Base-by-base conservation (phyloP, 768 basidiomycete species). In the Lactarius sanguifluus region DNA sequence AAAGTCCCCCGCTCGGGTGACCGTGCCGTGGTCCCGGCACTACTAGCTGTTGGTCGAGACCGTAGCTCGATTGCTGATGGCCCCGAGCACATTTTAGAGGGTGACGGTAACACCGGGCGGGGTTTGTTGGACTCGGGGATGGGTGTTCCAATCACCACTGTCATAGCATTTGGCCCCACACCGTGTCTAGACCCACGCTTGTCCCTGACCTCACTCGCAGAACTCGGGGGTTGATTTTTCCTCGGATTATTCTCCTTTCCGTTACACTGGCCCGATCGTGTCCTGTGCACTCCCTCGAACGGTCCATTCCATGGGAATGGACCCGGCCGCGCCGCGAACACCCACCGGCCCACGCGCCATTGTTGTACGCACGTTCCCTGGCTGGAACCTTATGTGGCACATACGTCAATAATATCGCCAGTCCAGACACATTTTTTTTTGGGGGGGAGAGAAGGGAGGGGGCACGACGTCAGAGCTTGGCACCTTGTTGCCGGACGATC, bases 261-360 rank as follows among this genome's bases (percentile, higher is more conserved):
- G 56, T 32, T 32, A 36, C 10, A 10, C 36, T 38, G 30, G 32
- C 9, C 55, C 28, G 28, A 34, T 56, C 55, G 7, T 7, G 23
- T 25, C 23, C 50, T 52, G 23, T 52, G 13, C 56, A n/a, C 25
- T 52, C 30, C 56, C 30, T n/a, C 30, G 55, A 34, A 30, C 20
- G 55, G 2, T 32, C 55, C 55, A 56, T 56, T 30, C 55, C 55
- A 32, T 32, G 28, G 20, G 55, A 56, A 56, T 56, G 55, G 55
- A 34, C 55, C 55, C 30, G 55, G 55, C 28, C 16, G 23, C 47
- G 47, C 47, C 47, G 47, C 47, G 47, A 50, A 50, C 23, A n/a
- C 47, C 47, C 23, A 50, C 47, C 47, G 47, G 47, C 12, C 5
- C 47, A 25, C 45, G n/a, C 45, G 9, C 36, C 36, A 38, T 45